Evolutionary conservation across 2,329 filamentous ascomycete species (phyloP).

Genomic region (Aspergillus versicolor): DNA sequence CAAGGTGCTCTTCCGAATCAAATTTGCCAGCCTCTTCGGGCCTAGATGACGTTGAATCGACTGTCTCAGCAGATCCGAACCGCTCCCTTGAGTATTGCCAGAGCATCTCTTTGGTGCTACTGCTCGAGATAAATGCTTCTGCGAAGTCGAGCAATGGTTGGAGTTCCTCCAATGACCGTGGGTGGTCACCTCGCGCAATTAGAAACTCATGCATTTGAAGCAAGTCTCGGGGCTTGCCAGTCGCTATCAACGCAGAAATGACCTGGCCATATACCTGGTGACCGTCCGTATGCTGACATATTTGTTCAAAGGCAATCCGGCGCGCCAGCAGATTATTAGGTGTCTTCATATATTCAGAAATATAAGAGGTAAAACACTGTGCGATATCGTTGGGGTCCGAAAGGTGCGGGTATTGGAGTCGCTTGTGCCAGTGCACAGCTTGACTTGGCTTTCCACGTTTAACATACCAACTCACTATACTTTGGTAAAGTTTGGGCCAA

Average conservation of each 20-base stretch:
- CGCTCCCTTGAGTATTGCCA: conserved; percentile 19
- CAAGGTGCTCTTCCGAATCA: conserved; percentile 9
- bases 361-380: conserved; percentile 28
- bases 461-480: conserved; percentile 39
- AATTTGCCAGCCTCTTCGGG: neutral
- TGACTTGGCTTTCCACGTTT: conserved; percentile 27
- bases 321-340: conserved; percentile 20
- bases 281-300: conserved; percentile 41
- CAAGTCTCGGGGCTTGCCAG: conserved; percentile 39
- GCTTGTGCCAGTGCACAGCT: conserved; percentile 39
- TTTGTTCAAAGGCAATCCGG: conserved; percentile 38
- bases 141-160: conserved; percentile 43
- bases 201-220: conserved; percentile 50
- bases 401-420: conserved; percentile 35
- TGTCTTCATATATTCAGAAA: conserved; percentile 23
- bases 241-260: conserved; percentile 42
- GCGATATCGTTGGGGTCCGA: conserved; percentile 29
- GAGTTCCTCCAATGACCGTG: conserved; percentile 36
- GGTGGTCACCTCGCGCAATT: conserved; percentile 42
- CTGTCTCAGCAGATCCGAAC: conserved; percentile 18
- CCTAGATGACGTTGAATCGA: neutral
- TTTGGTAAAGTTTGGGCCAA: conserved; percentile 37
- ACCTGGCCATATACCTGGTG: conserved; percentile 45
- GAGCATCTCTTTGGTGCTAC: conserved; percentile 24
- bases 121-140: conserved; percentile 26